Evolutionary conservation across 352 stramenopile species (phyloP), one percentile per base, ranked within the genome.

Genomic region (Globisporangium abappressorium): DNA sequence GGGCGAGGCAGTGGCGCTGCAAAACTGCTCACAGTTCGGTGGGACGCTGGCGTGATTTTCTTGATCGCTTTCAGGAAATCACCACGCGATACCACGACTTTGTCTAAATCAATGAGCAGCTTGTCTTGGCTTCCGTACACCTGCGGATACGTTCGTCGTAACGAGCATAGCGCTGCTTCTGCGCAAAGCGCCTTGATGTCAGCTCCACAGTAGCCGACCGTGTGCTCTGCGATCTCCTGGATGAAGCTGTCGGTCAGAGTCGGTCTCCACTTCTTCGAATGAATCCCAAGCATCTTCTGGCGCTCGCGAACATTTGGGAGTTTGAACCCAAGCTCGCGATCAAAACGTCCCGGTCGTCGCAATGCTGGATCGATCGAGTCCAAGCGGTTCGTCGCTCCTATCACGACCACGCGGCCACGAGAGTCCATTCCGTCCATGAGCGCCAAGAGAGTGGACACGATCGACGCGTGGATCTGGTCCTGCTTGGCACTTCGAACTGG

Each of bases 301-400:
- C 94, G 85, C 30, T 95, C 92, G 5, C 72, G 72, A 7, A 85
- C 76, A 55, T 94, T 93, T 3, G 94, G 94, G 11, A 98, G 65
- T 47, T 91, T 92, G 62, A 98, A 98, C 3, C 83, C 84, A 30
- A 98, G 71, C 68, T 98, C 90, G 53, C 93, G 87, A 70, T 98
- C 94, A 60, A 98, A 98, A 0, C 94, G 90, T 18, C 96, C 97
- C 12, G 97, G 95, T 41, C 97, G 82, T 38, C 98, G 82, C 30
- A 99, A 73, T 14, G 97, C 97, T 6, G 93, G 88, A 75, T 99
- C 97, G 43, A 99, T 95, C 3, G 90, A 90, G 74, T 97, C 92
- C 7, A 98, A 81, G n/a, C 97, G 86, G 70, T 99, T 99, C 0
- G 98, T 99, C 5, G 98, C 98, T 18, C 91, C 98, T 64, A 99